Evolutionary conservation across 2,329 filamentous ascomycete genomes (phyloP), one percentile per base, ranked within the genome.

Genomic region (Cladosporium sp.): DNA sequence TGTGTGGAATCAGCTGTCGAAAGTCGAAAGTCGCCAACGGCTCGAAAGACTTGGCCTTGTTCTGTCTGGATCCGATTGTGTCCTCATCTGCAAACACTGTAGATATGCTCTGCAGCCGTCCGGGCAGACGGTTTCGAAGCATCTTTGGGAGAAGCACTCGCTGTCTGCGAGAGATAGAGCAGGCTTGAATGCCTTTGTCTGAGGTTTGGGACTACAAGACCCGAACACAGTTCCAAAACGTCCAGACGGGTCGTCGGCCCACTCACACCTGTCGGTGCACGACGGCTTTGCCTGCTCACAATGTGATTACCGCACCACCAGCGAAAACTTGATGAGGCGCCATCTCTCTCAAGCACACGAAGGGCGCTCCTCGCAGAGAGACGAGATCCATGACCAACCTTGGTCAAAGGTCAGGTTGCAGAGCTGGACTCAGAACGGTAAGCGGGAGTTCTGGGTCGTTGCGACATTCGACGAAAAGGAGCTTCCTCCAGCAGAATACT

Each of bases 361-460:
- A 34, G 38, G 22, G 29, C 38, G 27, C 27, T 30, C 27, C 12
- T 12, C 6, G 13, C 30, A 34, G 30, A 13, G 11, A 34, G n/a
- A 15, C 30, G 12, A 27, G 47, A 24, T 43, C 38, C 47, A 29
- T 11, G 47, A 42, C 36, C 24, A 36, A 19, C 20, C 42, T 17
- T 19, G 22, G 20, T n/a, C 36, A 15, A 19, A 40, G 22, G 20
- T 50, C 20, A n/a, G 39, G 17, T 18, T 52, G 18, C 50, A 52
- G 37, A 52, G 37, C 24, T 52, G 50, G 50, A 52, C 50, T n/a
- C 20, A 13, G 24, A 52, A 52, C 39, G 43, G 50, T 20, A 22
- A 12, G 8, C 43, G 43, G 7, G 29, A 29, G 7, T 52, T 22
- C 30, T 52, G 50, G 50, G 24, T 39, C 19, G 38, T 52, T 36